Evolutionary conservation across 371 early-diverging fungal genomes (phyloP), one percentile per base, ranked within the genome.

Genomic region (Entomophthora muscae): DNA sequence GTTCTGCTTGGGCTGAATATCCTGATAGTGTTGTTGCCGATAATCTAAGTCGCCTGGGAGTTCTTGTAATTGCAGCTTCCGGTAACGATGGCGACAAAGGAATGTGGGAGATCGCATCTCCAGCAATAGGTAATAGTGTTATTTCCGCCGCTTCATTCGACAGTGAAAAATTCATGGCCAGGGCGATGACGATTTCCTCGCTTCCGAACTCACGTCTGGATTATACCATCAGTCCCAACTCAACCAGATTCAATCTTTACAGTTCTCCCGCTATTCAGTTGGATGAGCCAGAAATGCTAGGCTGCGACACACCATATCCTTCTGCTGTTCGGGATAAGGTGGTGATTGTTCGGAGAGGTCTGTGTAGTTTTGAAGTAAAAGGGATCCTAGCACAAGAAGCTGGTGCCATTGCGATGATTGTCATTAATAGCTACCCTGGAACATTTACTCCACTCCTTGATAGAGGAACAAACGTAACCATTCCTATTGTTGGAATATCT

Each of bases 141-240:
- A 69, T 85, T 52, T 77, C 81, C 17, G 84, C 86, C 21, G 90
- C 84, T n/a, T 81, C 86, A n/a, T 73, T 88, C 10, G 86, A 90
- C 57, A 84, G 80, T 66, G 53, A 62, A 3, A 61, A 66, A 22
- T 73, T 70, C 1, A 57, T 69, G 26, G 71, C 73, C 2, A 31
- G 64, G 17, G 63, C 67, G 17, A 53, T 74, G 23, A 31, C 33
- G 23, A 64, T 67, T 22, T 67, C 54, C 2, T 57, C 60, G 3
- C 22, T 54, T 60, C 26, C 32, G 22, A 54, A 12, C 31, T 53
- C 63, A 66, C 65, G 1, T 61, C 68, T 61, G 27, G 57, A n/a
- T 58, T 54, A 26, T 66, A 69, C 23, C 24, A 29, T 12, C 53
- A 52, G 52, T 66, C 57, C 22, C 21, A 52, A 52, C 27, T 7